Percentiles rank a stretch among this genome's conserved stretches.
Evolutionary conservation across 352 stramenopile genomes (phyloP).

Genomic region (Pythium dissimile): DNA sequence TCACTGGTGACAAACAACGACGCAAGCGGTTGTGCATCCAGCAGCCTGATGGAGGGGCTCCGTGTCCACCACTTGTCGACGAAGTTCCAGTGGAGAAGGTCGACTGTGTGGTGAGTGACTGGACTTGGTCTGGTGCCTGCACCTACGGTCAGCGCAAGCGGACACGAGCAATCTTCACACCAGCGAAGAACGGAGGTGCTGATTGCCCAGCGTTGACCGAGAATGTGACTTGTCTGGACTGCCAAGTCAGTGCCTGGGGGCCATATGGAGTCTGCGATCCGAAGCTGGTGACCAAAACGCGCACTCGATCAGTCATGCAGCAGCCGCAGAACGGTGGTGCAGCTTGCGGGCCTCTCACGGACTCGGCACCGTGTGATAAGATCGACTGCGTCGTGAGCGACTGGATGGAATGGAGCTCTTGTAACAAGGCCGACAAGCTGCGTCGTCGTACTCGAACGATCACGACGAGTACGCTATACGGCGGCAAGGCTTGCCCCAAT

Average conservation of each 20-base stretch:
- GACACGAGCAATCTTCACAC: constrained; percentile 19
- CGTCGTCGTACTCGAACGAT: constrained; percentile 47
- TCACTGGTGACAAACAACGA: constrained; percentile 11
- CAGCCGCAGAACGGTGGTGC: constrained; percentile 42
- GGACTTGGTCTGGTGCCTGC: constrained; percentile 26
- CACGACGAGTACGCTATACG: constrained; percentile 36
- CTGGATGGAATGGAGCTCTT: constrained; percentile 45
- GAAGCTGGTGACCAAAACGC: constrained; percentile 27
- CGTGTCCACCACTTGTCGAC: constrained; percentile 41
- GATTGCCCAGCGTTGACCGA: constrained; percentile 2
- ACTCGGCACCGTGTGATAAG: constrained; percentile 39
- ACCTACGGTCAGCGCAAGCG: constrained; percentile 17
- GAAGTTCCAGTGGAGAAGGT: constrained; percentile 25
- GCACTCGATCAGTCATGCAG: constrained; percentile 42
- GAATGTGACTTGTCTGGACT: constrained; percentile 19
- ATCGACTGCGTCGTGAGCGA: constrained; percentile 46
- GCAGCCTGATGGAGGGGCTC: constrained; percentile 33
- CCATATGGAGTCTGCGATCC: constrained; percentile 15
- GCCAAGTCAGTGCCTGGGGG: constrained; percentile 23
- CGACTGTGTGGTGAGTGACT: constrained; percentile 26
- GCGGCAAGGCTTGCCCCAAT: constrained; percentile 34
- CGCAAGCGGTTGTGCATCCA: constrained; percentile 13
- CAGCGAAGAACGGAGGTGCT: constrained; percentile 20
- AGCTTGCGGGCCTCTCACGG: constrained; percentile 36
- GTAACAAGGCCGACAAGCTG: constrained; percentile 26